Evolutionary conservation across 352 stramenopile genomes (phyloP).

Genomic region (Pythium dissotocum): DNA sequence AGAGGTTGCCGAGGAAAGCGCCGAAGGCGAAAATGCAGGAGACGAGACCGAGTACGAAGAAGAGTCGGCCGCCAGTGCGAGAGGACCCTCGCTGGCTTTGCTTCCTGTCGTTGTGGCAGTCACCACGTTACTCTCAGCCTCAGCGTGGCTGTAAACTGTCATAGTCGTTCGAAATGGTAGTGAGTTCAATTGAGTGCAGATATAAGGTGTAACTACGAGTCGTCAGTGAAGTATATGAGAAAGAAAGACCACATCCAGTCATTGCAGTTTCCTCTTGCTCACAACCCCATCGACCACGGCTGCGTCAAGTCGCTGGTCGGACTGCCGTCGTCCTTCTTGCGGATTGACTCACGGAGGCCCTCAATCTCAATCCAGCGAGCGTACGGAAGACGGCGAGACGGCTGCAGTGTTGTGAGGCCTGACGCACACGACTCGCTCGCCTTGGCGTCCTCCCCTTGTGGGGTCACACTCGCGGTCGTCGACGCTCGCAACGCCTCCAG

Average conservation of each 20-base stretch:
- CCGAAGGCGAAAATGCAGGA: background rate
- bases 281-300: conserved; percentile 5
- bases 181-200: background rate
- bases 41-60: background rate
- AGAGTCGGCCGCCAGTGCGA: background rate
- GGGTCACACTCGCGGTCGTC: background rate
- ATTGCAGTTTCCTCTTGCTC: background rate
- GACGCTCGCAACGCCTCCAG: background rate
- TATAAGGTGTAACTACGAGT: background rate
- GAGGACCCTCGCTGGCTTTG: background rate
- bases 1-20: background rate
- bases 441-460: background rate
- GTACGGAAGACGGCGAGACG: conserved; percentile 67
- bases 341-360: conserved; percentile 70
- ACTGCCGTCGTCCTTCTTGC: conserved; percentile 33
- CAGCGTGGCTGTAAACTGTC: background rate
- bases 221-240: background rate
- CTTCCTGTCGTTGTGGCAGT: background rate
- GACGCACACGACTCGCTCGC: background rate
- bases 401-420: conserved; percentile 43
- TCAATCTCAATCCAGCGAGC: conserved; percentile 81
- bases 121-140: background rate
- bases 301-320: conserved; percentile 41
- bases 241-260: background rate
- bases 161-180: background rate